Evolutionary conservation across 2,329 filamentous ascomycete species (phyloP).

Genomic region (Helminthosporium solani): DNA sequence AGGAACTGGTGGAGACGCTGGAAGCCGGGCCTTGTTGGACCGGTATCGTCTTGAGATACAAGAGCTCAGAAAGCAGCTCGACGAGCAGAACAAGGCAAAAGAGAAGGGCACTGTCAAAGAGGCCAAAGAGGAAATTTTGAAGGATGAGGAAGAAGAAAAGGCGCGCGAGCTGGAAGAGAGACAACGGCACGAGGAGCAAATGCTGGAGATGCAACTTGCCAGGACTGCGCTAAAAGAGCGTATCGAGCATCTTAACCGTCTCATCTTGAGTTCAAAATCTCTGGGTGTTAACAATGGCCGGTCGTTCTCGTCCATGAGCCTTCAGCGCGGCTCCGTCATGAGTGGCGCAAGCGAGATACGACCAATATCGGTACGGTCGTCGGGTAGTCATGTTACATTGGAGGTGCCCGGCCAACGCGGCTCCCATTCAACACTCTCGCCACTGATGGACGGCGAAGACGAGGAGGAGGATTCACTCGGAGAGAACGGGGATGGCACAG

Average conservation of each 20-base stretch:
- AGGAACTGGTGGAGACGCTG: conserved; percentile 73
- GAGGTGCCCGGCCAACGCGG: conserved; percentile 39
- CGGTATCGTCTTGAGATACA: conserved; percentile 91
- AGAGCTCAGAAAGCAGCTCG: conserved; percentile 76
- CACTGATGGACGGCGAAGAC: conserved; percentile 35
- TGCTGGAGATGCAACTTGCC: conserved; percentile 97
- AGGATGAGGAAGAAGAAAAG: conserved; percentile 67
- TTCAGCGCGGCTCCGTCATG: conserved; percentile 41
- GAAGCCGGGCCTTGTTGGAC: conserved; percentile 83
- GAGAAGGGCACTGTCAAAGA: conserved; percentile 53
- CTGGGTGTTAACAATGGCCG: conserved; percentile 75
- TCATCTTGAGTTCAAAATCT: conserved; percentile 95
- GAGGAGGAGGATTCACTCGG: conserved; percentile 60
- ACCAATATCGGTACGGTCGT: conserved; percentile 53
- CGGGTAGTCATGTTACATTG: conserved; percentile 43
- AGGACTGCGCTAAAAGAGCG: conserved; percentile 94
- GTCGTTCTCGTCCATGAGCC: conserved; percentile 45
- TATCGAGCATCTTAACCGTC: conserved; percentile 91
- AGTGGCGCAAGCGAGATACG: conserved; percentile 41
- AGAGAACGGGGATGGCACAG: conserved; percentile 83
- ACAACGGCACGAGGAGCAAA: conserved; percentile 90
- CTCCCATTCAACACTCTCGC: conserved; percentile 24
- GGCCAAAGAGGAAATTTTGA: conserved; percentile 47
- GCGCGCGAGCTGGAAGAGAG: conserved; percentile 71
- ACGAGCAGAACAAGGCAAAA: conserved; percentile 68